Base-by-base conservation (phyloP, 2,329 filamentous ascomycete species). In the Endoconidiophora laricicola region DNA sequence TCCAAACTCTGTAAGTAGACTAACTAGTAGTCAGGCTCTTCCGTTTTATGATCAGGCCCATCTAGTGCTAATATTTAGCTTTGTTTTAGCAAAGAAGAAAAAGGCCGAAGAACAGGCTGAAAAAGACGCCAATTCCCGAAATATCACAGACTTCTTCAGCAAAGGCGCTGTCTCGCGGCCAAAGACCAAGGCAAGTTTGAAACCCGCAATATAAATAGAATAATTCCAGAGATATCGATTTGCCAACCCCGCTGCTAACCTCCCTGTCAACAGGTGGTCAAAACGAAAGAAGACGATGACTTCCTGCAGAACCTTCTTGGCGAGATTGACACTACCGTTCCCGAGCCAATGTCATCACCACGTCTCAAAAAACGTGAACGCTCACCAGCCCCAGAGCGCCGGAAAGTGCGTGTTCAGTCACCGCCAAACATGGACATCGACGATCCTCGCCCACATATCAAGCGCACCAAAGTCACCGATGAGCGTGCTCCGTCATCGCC, bases 121-220 rank as follows among this genome's bases (percentile, higher is more conserved):
- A 62, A 78, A 83, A 59, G 85, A 94, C 58, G 87, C 85, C 62
- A 86, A 87, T 57, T 87, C 93, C 64, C 83, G 84, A 60, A 83
- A 87, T 58, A 96, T 98, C 61, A 87, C 82, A 65, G 90, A 93
- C 59, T 98, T 93, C 66, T 96, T 98, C 63, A 90, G 76, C 57
- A 84, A 83, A 58, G 86, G 86, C 49, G 74, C 77, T 33, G 69
- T 53, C 56, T 65, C 73, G 46, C 80, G 79, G 52, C 70, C 81
- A 12, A 96, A 95, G 62, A 73, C 83, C 16, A 96, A 94, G 74
- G 86, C 88, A 65, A 52, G 38, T 37, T 64, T 24, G 52, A 49
- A 3, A 12, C 1, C 29, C 10, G 26, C 44, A n/a, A 3, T 22
- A 37, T 9, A n/a, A 9, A 37, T n/a, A 37, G 9, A 37, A 18